A percentile compares a stretch with the other conserved stretches of the same genome.
Conservation (phyloP, 2,329 filamentous ascomycete genomes). For the Penicillium sp. region DNA sequence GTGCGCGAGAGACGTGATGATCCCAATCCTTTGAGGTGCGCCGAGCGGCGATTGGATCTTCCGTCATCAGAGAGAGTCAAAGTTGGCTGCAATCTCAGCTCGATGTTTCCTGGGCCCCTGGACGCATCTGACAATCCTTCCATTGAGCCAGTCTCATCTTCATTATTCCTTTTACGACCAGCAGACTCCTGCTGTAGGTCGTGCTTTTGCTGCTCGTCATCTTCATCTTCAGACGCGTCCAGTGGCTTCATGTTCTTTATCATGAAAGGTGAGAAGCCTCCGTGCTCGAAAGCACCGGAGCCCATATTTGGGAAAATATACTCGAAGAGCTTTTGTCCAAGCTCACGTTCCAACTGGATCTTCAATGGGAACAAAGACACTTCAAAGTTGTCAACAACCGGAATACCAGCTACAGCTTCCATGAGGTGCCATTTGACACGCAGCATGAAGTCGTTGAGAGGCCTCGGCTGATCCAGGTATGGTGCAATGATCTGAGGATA, state of each 20-base stretch:
- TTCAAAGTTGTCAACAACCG: slow-evolving; percentile 94
- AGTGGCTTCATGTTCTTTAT: slow-evolving; percentile 49
- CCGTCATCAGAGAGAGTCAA: slow-evolving; percentile 50
- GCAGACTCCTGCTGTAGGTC: slow-evolving; percentile 18
- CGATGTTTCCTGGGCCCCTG: slow-evolving; percentile 66
- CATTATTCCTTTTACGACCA: slow-evolving; percentile 22
- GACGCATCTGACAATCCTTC: slow-evolving; percentile 45
- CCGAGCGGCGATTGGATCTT: slow-evolving; percentile 29
- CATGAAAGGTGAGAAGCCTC: slow-evolving; percentile 48
- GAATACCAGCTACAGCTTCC: slow-evolving; percentile 94
- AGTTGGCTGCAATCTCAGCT: slow-evolving; percentile 77
- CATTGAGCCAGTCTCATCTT: slow-evolving; percentile 35
- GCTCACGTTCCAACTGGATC: slow-evolving; percentile 85
- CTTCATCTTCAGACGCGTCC: slow-evolving; percentile 40
- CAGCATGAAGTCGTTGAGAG: slow-evolving; percentile 69
- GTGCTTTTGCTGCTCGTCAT: slow-evolving; percentile 32
- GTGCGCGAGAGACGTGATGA: slow-evolving; percentile 32
- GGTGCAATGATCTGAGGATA: slow-evolving; percentile 96
- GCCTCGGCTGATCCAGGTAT: slow-evolving; percentile 64
- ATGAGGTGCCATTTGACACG: slow-evolving; percentile 97
- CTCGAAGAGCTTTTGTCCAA: slow-evolving; percentile 88
- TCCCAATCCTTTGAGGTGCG: slow-evolving; percentile 27
- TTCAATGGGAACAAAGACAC: slow-evolving; percentile 89
- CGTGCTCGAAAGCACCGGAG: slow-evolving; percentile 45
- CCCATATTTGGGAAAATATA: slow-evolving; percentile 91